phyloP scores from a whole-genome alignment of 2,329 filamentous ascomycete genomes.

The Neophaeococcomyces mojaviensis region DNA sequence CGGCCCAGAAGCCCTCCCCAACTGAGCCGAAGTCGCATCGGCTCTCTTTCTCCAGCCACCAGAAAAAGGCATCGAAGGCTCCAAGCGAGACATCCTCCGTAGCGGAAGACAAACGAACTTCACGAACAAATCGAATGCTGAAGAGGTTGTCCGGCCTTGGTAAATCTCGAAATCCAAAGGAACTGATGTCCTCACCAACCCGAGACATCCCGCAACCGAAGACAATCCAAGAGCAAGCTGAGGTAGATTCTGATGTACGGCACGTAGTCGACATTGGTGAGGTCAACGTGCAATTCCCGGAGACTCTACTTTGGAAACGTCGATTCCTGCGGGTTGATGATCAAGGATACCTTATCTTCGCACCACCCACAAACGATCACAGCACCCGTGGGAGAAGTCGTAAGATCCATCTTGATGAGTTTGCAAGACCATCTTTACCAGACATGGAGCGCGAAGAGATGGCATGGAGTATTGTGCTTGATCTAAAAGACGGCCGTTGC shows the following conservation, averaged over 20 bases:
- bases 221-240: constrained; percentile 31
- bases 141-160: constrained; percentile 56
- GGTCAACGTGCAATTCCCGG: constrained; percentile 94
- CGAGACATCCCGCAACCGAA: constrained; percentile 20
- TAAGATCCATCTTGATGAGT: constrained; percentile 79
- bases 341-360: constrained; percentile 74
- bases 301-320: constrained; percentile 93
- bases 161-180: constrained; percentile 25
- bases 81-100: constrained; percentile 29
- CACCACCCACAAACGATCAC: constrained; percentile 57
- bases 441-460: constrained; percentile 90
- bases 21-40: not conserved
- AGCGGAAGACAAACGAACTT: constrained; percentile 42
- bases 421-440: constrained; percentile 69
- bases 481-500: constrained; percentile 54
- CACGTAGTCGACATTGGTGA: constrained; percentile 69
- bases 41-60: constrained; percentile 30
- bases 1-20: constrained; percentile 13
- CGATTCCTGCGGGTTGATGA: constrained; percentile 79
- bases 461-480: constrained; percentile 69
- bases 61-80: constrained; percentile 33
- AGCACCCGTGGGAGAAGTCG: constrained; percentile 58
- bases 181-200: constrained; percentile 10
- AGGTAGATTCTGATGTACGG: constrained; percentile 24
- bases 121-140: constrained; percentile 55